These are phyloP conservation scores for Scalesia atractyloides DNA, from an alignment of 129 eudicot genomes.

Conservation along the genomic window DNA sequence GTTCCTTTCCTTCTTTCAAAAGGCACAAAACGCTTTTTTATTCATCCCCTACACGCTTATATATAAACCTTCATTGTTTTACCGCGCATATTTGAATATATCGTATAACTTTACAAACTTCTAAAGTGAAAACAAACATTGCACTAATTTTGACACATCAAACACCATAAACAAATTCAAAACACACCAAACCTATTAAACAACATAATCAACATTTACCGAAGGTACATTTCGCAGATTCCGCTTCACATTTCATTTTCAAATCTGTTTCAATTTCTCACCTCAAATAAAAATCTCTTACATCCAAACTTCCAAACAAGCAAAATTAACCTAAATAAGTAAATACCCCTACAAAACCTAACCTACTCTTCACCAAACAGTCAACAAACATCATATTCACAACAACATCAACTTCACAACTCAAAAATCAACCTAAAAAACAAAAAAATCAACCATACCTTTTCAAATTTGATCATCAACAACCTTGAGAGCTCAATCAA, in stretches of 20 bases:
- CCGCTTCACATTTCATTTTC: conserved; percentile 11
- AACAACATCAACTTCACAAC: not conserved
- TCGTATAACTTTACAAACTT: not conserved
- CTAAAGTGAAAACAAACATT: conserved; percentile 16
- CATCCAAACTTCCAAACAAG: not conserved
- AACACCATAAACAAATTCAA: not conserved
- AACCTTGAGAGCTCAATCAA: conserved; percentile 24
- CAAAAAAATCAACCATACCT: conserved; percentile 5
- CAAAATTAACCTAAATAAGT: not conserved
- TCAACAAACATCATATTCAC: conserved; percentile 17
- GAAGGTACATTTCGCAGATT: conserved; percentile 30
- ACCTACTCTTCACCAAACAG: conserved; percentile 11
- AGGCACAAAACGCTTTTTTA: not conserved
- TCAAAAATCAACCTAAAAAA: not conserved
- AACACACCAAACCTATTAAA: not conserved
- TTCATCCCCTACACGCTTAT: not conserved
- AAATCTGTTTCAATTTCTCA: not conserved
- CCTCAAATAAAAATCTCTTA: not conserved
- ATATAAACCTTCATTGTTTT: not conserved
- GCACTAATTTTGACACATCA: conserved; percentile 21
- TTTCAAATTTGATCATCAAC: conserved; percentile 20
- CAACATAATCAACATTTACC: not conserved
- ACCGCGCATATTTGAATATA: not conserved
- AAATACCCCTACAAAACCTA: not conserved
- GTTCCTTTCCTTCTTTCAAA: conserved; percentile 4